phyloP scores from a whole-genome alignment of 768 basidiomycete genomes.

The Saitozyma podzolica region DNA sequence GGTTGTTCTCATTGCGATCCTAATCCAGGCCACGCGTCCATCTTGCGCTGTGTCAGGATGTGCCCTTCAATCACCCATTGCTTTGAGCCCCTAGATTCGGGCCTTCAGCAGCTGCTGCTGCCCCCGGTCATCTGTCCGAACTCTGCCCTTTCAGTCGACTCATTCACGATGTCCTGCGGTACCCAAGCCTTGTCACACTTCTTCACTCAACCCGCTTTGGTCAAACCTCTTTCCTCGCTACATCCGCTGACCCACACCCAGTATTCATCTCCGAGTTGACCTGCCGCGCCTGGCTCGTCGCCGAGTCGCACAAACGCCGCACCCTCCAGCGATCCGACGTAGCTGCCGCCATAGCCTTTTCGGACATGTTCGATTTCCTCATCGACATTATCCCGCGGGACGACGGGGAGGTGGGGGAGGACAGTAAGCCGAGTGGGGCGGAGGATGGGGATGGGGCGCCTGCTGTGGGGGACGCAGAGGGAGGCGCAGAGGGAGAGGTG shows the following conservation, averaged over 20 bases:
- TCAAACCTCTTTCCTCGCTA: not conserved
- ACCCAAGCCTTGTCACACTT: too few relatives aligned
- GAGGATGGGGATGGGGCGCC: constrained; percentile 3
- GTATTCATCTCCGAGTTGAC: constrained; percentile 98
- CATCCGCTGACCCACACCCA: constrained; percentile 45
- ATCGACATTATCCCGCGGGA: constrained; percentile 94
- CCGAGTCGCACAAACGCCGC: constrained; percentile 93
- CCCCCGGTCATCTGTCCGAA: not conserved
- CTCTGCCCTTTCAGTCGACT: too few relatives aligned
- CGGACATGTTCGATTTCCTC: constrained; percentile 95
- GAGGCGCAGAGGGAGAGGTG: constrained; percentile 1
- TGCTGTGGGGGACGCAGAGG: not conserved
- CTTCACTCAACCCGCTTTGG: not conserved
- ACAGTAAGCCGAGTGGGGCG: not conserved
- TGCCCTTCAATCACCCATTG: too few relatives aligned
- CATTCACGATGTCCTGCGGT: too few relatives aligned
- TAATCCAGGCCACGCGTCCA: too few relatives aligned
- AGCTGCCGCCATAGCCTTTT: constrained; percentile 84
- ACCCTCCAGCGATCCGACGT: constrained; percentile 92
- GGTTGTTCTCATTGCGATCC: too few relatives aligned
- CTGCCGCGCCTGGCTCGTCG: constrained; percentile 89
- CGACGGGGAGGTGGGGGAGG: constrained; percentile 10
- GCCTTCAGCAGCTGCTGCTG: not conserved
- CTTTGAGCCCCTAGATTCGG: not conserved
- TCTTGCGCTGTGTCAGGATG: too few relatives aligned